A percentile compares a stretch with the other conserved stretches of the same genome.
Conservation (phyloP, 2,329 filamentous ascomycete genomes). For the Aspergillus glaucus region DNA sequence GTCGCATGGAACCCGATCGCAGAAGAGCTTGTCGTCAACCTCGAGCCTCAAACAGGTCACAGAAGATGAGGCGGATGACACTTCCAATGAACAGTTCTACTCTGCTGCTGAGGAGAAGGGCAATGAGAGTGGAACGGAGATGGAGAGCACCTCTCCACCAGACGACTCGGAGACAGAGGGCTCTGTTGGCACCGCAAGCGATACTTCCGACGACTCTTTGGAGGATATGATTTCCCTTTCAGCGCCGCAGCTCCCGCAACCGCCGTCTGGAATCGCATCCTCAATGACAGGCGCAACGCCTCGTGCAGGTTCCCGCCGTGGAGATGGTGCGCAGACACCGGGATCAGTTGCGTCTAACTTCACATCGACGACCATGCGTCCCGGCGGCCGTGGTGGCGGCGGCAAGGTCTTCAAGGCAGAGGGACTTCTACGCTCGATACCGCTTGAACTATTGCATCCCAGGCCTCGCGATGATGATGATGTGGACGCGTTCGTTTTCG, state of each 20-base stretch:
- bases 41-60: constrained; percentile 56
- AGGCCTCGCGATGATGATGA: constrained; percentile 80
- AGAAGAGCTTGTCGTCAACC: constrained; percentile 41
- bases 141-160: constrained; percentile 49
- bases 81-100: constrained; percentile 83
- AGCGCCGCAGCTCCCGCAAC: constrained; percentile 70
- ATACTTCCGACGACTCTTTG: constrained; percentile 82
- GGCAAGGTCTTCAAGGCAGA: constrained; percentile 81
- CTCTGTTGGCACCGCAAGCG: constrained; percentile 52
- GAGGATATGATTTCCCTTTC: constrained; percentile 91
- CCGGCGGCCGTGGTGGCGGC: constrained; percentile 59
- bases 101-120: constrained; percentile 77
- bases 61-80: constrained; percentile 65
- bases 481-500: constrained; percentile 77
- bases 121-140: constrained; percentile 40
- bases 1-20: constrained; percentile 34
- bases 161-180: constrained; percentile 57
- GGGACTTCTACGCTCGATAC: constrained; percentile 64
- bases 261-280: constrained; percentile 71
- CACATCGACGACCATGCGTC: constrained; percentile 74
- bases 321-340: constrained; percentile 71
- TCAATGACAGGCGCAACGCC: constrained; percentile 76
- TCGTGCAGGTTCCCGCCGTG: constrained; percentile 62
- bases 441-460: constrained; percentile 75
- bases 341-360: constrained; percentile 86